Percentiles rank a stretch among this genome's conserved stretches.
phyloP scores from a whole-genome alignment of 2,329 filamentous ascomycete species.

The Ophiocordyceps unilateralis region DNA sequence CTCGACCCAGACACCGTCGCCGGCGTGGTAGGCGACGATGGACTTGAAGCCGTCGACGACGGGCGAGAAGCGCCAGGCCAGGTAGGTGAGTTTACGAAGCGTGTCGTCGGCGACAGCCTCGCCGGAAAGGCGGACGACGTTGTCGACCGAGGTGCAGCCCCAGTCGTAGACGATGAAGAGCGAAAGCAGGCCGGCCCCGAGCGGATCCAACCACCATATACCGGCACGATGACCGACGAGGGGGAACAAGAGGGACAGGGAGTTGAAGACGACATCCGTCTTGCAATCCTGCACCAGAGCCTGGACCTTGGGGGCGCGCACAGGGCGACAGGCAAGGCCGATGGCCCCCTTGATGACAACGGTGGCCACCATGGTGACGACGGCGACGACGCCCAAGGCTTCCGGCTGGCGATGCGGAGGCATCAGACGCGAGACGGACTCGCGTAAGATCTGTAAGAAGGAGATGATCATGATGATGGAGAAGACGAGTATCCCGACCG shows the following conservation, averaged over 20 bases:
- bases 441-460: slow-evolving; percentile 57
- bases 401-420: slow-evolving; percentile 33
- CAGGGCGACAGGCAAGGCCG: slow-evolving; percentile 67
- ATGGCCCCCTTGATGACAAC: slow-evolving; percentile 66
- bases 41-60: slow-evolving; percentile 15
- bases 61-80: slow-evolving; percentile 16
- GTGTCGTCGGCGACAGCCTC: slow-evolving; percentile 13
- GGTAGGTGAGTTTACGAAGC: slow-evolving; percentile 14
- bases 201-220: slow-evolving; percentile 50
- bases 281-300: slow-evolving; percentile 32
- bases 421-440: slow-evolving; percentile 45
- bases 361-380: slow-evolving; percentile 45
- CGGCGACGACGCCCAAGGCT: slow-evolving; percentile 11
- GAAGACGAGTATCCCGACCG: slow-evolving; percentile 61
- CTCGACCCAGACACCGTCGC: slow-evolving; percentile 17
- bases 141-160: slow-evolving; percentile 31
- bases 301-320: slow-evolving; percentile 70
- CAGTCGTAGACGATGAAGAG: slow-evolving; percentile 55
- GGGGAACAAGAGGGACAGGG: slow-evolving; percentile 73
- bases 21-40: slow-evolving; percentile 16
- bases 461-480: slow-evolving; percentile 71
- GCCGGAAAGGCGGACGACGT: slow-evolving; percentile 13
- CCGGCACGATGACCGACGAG: slow-evolving; percentile 41
- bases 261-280: slow-evolving; percentile 75
- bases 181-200: slow-evolving; percentile 44